Base-by-base conservation (phyloP, 176 grass and related monocot species). In the Triticum dicoccoides region DNA sequence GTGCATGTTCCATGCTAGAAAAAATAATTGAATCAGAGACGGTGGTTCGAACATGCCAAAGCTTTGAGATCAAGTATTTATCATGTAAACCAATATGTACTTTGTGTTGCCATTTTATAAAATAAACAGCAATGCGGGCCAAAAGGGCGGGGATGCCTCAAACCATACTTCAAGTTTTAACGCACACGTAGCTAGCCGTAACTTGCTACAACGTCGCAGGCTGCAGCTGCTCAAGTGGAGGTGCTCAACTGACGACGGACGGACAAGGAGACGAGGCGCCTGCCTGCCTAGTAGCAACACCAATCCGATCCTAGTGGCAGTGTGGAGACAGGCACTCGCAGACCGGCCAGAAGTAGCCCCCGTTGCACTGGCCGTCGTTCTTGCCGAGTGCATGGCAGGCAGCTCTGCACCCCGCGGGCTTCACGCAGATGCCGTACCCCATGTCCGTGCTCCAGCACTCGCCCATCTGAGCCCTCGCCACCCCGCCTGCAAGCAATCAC, bases 341-440 rank as follows among this genome's bases (percentile, higher is more conserved):
- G 38, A 30, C 1, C 33, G 81, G 68, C 52, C 68, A 73, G 9
- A 44, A 0, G 25, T 33, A 29, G 38, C 15, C 21, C 51, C 38
- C 68, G 27, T 13, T 29, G 72, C 79, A 86, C 11, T 29, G 71
- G 38, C 83, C 79, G 30, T 86, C 79, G 8, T 13, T 13, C 39
- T 82, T 45, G 72, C 79, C 73, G 54, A 24, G 38, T 14, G 30
- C 41, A 23, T 10, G 33, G 84, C 79, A 90, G 18, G 62, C 39
- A 3, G 7, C 64, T 8, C 0, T 23, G 54, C 79, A 86, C 8
- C 37, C 34, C 0, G 1, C 2, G 11, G 52, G 4, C 1, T 73
- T 39, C 20, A 30, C 5, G 84, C 88, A 90, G 63, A 86, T 9
- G 69, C 58, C 61, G 77, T 86, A 72, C 21, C 61, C 54, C 15